Evolutionary conservation across 2,329 filamentous ascomycete species (phyloP).

Genomic region (Dothistroma pini): DNA sequence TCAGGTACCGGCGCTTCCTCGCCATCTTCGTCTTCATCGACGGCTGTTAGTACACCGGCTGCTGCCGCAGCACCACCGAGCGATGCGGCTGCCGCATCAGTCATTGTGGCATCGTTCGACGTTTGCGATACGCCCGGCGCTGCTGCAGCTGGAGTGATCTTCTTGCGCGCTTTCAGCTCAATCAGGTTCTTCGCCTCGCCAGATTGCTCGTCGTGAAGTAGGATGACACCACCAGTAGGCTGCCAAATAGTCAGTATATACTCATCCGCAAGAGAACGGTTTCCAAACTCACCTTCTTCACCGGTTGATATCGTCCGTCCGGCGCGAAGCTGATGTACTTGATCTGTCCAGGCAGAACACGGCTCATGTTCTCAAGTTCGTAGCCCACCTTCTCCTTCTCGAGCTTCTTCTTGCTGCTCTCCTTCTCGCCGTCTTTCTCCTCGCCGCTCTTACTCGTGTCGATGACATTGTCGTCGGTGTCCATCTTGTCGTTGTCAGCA

Average conservation of each 20-base stretch:
- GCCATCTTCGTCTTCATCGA: conserved; percentile 78
- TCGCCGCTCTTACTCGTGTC: conserved; percentile 39
- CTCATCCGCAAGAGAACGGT: neutral
- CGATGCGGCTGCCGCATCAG: conserved; percentile 23
- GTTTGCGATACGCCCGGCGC: conserved; percentile 31
- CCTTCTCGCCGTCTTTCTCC: conserved; percentile 53
- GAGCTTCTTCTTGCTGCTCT: conserved; percentile 73
- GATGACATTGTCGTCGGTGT: conserved; percentile 50
- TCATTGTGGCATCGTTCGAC: conserved; percentile 34
- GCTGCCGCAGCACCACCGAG: conserved; percentile 39
- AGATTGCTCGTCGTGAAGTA: conserved; percentile 81
- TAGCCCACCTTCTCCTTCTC: conserved; percentile 98
- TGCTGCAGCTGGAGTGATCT: conserved; percentile 46
- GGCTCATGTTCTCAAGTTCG: conserved; percentile 94
- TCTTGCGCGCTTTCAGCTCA: conserved; percentile 89
- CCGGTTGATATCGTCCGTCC: conserved; percentile 79
- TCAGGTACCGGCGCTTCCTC: conserved; percentile 67
- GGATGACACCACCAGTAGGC: conserved; percentile 88
- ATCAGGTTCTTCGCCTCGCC: conserved; percentile 74
- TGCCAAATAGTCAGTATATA: conserved; percentile 48
- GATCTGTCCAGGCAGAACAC: conserved; percentile 85
- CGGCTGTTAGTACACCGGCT: conserved; percentile 75
- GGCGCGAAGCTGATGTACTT: conserved; percentile 93
- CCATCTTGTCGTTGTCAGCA: conserved; percentile 73
- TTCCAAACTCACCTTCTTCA: conserved; percentile 67